Conservation (phyloP, 805 yeast species). For the Spathaspora arborariae region DNA sequence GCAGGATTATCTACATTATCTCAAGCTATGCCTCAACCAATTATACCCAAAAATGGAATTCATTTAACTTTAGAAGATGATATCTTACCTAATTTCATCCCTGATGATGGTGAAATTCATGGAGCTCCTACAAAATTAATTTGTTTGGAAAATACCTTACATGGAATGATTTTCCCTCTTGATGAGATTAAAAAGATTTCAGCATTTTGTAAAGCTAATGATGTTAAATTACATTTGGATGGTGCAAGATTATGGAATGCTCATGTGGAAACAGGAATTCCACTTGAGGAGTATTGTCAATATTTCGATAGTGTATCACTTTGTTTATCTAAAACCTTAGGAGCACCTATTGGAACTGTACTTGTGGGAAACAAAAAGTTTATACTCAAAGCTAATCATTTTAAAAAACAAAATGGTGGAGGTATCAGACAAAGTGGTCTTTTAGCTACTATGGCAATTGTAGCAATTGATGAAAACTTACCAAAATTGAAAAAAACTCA, state of each 20-base stretch:
- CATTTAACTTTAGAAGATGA: constrained; percentile 85
- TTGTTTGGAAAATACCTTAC: constrained; percentile 84
- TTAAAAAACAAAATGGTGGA: constrained; percentile 90
- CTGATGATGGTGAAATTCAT: constrained; percentile 81
- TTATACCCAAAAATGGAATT: constrained; percentile 69
- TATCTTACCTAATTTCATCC: constrained; percentile 53
- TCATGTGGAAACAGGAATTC: constrained; percentile 64
- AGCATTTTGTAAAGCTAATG: constrained; percentile 59
- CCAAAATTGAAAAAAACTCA: constrained; percentile 50
- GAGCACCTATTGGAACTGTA: constrained; percentile 91
- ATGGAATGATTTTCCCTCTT: constrained; percentile 76
- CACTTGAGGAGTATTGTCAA: constrained; percentile 66
- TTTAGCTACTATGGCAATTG: constrained; percentile 74
- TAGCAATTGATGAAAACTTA: constrained; percentile 73
- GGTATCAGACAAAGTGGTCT: constrained; percentile 89
- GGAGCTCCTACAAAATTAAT: constrained; percentile 83
- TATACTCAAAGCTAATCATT: constrained; percentile 72
- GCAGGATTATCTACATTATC: constrained; percentile 88
- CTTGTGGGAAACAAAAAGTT: constrained; percentile 63
- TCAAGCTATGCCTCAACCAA: constrained; percentile 88
- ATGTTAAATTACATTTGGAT: constrained; percentile 72
- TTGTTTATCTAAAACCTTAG: constrained; percentile 84
- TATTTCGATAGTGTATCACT: constrained; percentile 86
- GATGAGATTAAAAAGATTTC: constrained; percentile 74
- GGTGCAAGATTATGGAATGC: constrained; percentile 98